These are phyloP conservation scores for Cyclaneusma minus DNA, from an alignment of 2,329 filamentous ascomycete genomes.

Conservation along the genomic window DNA sequence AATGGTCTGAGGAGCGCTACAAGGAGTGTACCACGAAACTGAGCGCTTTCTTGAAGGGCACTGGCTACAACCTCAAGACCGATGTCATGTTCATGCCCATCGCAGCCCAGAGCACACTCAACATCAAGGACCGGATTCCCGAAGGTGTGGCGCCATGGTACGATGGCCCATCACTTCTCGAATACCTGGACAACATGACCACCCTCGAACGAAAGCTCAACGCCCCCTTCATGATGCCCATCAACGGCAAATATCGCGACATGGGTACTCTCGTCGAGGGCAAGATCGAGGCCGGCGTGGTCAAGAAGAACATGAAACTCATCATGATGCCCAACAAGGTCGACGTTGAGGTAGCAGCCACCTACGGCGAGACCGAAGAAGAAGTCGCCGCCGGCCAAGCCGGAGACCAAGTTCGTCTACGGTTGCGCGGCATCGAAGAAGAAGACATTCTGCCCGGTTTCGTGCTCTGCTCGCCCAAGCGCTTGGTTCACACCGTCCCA, in stretches of 20 bases:
- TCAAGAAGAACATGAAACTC: constrained; percentile 76
- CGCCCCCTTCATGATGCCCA: constrained; percentile 98
- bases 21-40: constrained; percentile 89
- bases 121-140: constrained; percentile 79
- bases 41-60: constrained; percentile 70
- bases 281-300: constrained; percentile 86
- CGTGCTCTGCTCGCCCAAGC: constrained; percentile 87
- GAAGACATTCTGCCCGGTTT: constrained; percentile 94
- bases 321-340: constrained; percentile 95
- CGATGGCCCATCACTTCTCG: constrained; percentile 75
- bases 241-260: constrained; percentile 91
- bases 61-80: constrained; percentile 87
- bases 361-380: constrained; percentile 94
- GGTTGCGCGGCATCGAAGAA: constrained; percentile 89
- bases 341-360: constrained; percentile 61
- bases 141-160: constrained; percentile 70
- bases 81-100: constrained; percentile 95
- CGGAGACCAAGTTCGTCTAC: constrained; percentile 86
- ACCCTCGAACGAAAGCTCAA: constrained; percentile 90
- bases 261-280: constrained; percentile 97
- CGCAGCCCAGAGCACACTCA: constrained; percentile 70
- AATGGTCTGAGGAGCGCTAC: constrained; percentile 89
- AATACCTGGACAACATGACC: constrained; percentile 90
- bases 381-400: constrained; percentile 70
- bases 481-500: constrained; percentile 78